phyloP scores from a whole-genome alignment of 2,329 filamentous ascomycete genomes.

The Ceratocystiopsis minuta region DNA sequence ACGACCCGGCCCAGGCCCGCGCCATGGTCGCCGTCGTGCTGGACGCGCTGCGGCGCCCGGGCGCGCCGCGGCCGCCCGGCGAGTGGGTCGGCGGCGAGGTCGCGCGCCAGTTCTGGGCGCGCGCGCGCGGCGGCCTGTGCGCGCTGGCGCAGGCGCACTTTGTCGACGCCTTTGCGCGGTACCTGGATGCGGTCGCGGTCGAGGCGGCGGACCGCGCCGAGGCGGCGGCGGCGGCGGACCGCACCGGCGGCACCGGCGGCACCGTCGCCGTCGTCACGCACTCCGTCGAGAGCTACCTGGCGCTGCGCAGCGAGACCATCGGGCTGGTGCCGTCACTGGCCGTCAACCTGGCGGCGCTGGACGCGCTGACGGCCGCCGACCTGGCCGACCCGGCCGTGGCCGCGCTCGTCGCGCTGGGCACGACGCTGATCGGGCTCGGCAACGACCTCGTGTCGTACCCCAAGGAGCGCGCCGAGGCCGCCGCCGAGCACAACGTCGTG shows the following conservation, averaged over 20 bases:
- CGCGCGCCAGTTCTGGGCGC: constrained; percentile 13
- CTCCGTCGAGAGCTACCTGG: constrained; percentile 11
- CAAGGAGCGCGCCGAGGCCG: constrained; percentile 12
- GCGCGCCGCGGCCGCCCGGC: constrained; percentile 6
- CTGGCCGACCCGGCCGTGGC: constrained; percentile 9
- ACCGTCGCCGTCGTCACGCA: background rate
- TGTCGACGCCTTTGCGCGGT: constrained; percentile 10
- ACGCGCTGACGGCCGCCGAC: constrained; percentile 11
- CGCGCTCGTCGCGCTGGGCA: constrained; percentile 9
- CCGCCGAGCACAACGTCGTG: constrained; percentile 16
- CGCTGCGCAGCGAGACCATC: constrained; percentile 12
- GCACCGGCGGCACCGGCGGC: background rate
- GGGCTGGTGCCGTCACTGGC: constrained; percentile 12
- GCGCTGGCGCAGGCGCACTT: constrained; percentile 11
- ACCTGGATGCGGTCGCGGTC: constrained; percentile 10
- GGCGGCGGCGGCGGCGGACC: background rate
- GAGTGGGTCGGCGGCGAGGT: constrained; percentile 11
- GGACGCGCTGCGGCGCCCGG: constrained; percentile 9
- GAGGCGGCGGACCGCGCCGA: constrained; percentile 12
- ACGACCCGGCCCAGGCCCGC: constrained; percentile 1
- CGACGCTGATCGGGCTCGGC: constrained; percentile 12
- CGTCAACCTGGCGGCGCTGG: constrained; percentile 10
- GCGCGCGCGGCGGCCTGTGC: constrained; percentile 7
- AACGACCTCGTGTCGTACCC: constrained; percentile 16
- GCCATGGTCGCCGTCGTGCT: constrained; percentile 6